Percentiles rank a stretch among this genome's conserved stretches.
Conservation (phyloP, 345 rosid species). For the Salix suchowensis region DNA sequence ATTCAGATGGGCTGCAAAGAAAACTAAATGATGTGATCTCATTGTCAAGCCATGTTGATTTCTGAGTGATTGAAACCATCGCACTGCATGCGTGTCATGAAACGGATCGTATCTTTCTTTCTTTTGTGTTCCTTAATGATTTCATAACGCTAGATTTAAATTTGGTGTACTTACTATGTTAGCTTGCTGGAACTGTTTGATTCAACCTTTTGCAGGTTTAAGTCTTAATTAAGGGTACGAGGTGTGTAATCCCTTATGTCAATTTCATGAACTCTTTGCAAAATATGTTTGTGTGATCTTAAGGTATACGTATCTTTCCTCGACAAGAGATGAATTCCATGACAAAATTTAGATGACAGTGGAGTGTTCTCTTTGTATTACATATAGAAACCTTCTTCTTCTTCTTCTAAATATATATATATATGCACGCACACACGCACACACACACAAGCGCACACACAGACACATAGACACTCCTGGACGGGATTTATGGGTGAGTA, state of each 20-base stretch:
- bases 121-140: background rate
- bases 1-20: constrained; percentile 15
- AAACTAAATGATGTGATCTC: constrained; percentile 21
- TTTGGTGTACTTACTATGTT: background rate
- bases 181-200: background rate
- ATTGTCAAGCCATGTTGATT: background rate
- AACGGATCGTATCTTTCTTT: background rate
- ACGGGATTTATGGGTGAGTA: too few species aligned
- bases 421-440: too few species aligned
- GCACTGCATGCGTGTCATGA: background rate
- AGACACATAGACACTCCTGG: too few species aligned
- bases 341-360: too few species aligned
- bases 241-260: background rate
- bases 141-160: background rate
- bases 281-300: background rate
- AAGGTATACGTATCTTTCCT: too few species aligned
- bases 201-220: background rate
- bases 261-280: background rate
- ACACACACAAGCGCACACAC: too few species aligned
- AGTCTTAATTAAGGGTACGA: background rate
- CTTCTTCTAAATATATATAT: too few species aligned
- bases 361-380: too few species aligned
- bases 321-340: too few species aligned
- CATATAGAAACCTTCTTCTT: too few species aligned
- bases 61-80: background rate